Base-by-base conservation (phyloP, 163 green algal genomes). In the Botryococcus braunii region DNA sequence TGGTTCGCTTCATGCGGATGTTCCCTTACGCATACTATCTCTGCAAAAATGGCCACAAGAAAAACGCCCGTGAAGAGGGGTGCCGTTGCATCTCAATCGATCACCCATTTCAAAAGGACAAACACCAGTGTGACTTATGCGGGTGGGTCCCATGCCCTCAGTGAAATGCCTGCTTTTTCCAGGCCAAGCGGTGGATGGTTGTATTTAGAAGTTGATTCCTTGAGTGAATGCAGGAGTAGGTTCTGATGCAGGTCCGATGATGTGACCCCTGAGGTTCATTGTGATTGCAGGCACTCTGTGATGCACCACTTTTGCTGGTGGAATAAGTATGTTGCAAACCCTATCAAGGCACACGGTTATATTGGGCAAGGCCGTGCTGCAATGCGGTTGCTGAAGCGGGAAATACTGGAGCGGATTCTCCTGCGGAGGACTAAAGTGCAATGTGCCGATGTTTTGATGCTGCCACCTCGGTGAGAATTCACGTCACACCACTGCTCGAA, bases 21-120 rank as follows among this genome's bases (percentile, higher is more conserved):
- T 84, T 90, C 74, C 92, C 92, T 8, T 97, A 93, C 72, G 77
- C 89, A 5, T 95, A 92, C 81, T 97, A 97, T 81, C 96, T 97
- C 71, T 97, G 91, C 82, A 59, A 56, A 60, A 73, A 67, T 60
- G 62, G 63, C 34, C 27, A 47, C 49, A 50, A 36, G 4, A 74
- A 68, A 40, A 50, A 6, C 49, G 34, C 21, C 35, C 67, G 68
- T 52, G 35, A 38, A 7, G 31, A 56, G 31, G 29, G 57, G 43
- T 76, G 88, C 70, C 70, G 76, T 27, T 97, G 91, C 85, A 73
- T 82, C 49, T 82, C 62, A 66, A 73, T 97, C 41, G 85, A 93
- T 79, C 87, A 88, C 79, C 65, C 79, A 55, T 95, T 96, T 70
- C 71, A 71, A 21, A 74, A 62, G 39, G 68, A 85, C 64, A 65